These are phyloP conservation scores for Phoma sp. DNA, from an alignment of 2,329 filamentous ascomycete species.

Conservation along the genomic window DNA sequence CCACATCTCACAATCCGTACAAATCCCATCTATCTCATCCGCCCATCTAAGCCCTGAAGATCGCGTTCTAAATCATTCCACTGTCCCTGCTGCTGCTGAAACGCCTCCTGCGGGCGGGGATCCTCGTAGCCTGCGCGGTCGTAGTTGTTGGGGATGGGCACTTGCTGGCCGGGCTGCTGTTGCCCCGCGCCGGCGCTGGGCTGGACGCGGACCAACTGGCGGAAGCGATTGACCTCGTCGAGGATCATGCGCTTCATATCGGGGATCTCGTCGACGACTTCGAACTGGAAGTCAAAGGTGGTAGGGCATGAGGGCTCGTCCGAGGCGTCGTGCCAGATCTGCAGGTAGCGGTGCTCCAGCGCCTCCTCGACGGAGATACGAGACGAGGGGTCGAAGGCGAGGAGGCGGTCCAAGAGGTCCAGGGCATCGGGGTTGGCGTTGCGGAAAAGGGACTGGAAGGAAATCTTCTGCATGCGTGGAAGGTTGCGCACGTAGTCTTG, in stretches of 20 bases:
- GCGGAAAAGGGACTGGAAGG: constrained; percentile 87
- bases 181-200: constrained; percentile 40
- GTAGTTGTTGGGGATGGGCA: constrained; percentile 68
- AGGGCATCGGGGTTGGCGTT: constrained; percentile 95
- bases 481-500: constrained; percentile 99
- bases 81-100: constrained; percentile 48
- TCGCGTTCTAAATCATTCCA: constrained; percentile 52
- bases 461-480: constrained; percentile 91
- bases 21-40: constrained; percentile 21
- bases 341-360: constrained; percentile 92
- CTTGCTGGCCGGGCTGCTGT: constrained; percentile 53
- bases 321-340: constrained; percentile 97
- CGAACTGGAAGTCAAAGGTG: constrained; percentile 98
- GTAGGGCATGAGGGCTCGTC: constrained; percentile 94
- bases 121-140: constrained; percentile 65
- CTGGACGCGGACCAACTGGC: constrained; percentile 60
- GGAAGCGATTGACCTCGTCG: constrained; percentile 90
- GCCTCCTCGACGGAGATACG: constrained; percentile 95
- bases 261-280: constrained; percentile 91
- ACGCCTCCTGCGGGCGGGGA: constrained; percentile 65
- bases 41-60: constrained; percentile 55
- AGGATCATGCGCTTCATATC: constrained; percentile 98
- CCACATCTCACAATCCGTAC: no score
- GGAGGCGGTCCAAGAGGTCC: constrained; percentile 94
- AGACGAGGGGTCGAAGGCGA: constrained; percentile 92